Evolutionary conservation across 202 grass and related monocot species (phyloP).

Genomic region (Dendrocalamus latiflorus): DNA sequence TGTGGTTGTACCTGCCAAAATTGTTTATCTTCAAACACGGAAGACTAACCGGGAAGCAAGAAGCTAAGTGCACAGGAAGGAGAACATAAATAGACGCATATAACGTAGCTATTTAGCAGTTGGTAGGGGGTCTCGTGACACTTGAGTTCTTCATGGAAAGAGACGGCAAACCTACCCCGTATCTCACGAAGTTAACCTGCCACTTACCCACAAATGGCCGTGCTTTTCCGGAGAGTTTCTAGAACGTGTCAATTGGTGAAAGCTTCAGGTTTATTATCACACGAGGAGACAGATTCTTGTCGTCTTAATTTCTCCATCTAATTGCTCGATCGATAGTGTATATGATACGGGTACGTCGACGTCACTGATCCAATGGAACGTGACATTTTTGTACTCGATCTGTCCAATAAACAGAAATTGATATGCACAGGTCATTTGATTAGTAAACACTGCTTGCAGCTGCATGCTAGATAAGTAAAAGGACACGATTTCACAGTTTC

Average conservation of each 20-base stretch:
- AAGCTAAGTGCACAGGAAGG: conserved; percentile 20
- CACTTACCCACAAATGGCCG: too few relatives aligned
- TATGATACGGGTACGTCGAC: not conserved
- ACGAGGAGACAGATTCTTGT: not conserved
- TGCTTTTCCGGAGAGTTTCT: conserved; percentile 15
- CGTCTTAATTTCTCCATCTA: not conserved
- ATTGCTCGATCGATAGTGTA: not conserved
- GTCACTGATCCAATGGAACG: not conserved
- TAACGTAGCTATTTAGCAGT: conserved; percentile 15
- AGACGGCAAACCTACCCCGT: conserved; percentile 32
- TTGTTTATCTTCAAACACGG: not conserved
- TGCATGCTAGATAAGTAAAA: not conserved
- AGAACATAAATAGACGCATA: not conserved
- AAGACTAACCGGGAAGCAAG: not conserved
- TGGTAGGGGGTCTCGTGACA: conserved; percentile 43
- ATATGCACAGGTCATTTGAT: not conserved
- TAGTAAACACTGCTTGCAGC: not conserved
- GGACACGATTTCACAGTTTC: not conserved
- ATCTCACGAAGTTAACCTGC: conserved; percentile 34
- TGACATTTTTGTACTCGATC: not conserved
- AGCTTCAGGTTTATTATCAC: not conserved
- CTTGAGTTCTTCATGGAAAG: conserved; percentile 37
- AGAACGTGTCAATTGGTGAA: conserved; percentile 30
- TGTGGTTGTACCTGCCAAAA: conserved; percentile 45
- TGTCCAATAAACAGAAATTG: not conserved